These are phyloP conservation scores for Colletotrichum brevisporum DNA, from an alignment of 2,329 filamentous ascomycete species.

Conservation along the genomic window DNA sequence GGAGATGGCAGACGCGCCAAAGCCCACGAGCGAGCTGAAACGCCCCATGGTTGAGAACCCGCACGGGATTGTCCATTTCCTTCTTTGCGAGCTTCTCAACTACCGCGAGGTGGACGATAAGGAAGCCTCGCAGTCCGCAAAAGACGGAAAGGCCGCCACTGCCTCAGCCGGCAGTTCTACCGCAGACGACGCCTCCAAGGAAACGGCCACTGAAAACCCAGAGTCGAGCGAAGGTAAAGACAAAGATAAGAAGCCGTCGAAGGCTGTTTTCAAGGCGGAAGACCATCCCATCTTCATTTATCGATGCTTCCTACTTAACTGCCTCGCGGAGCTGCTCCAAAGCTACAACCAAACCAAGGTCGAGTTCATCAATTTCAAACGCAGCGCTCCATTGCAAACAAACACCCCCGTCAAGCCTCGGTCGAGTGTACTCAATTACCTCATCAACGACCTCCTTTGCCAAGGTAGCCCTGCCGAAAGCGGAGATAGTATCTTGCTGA, in stretches of 20 bases:
- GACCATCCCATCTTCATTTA: conserved; percentile 98
- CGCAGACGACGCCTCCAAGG: conserved; percentile 36
- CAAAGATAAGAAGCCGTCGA: conserved; percentile 75
- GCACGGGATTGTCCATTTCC: conserved; percentile 94
- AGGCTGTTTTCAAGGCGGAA: conserved; percentile 87
- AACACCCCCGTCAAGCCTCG: conserved; percentile 94
- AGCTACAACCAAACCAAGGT: conserved; percentile 97
- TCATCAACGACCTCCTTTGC: conserved; percentile 83
- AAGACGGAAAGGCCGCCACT: conserved; percentile 55
- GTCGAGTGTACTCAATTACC: conserved; percentile 92
- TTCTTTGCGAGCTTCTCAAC: conserved; percentile 91
- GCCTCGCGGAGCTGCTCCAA: conserved; percentile 88
- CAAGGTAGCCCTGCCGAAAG: conserved; percentile 74
- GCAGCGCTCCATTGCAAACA: conserved; percentile 86
- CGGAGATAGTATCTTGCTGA: conserved; percentile 80
- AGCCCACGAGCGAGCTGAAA: conserved; percentile 77
- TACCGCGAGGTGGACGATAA: conserved; percentile 95
- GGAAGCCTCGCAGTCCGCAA: conserved; percentile 64
- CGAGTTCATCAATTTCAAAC: conserved; percentile 99
- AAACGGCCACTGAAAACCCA: conserved; percentile 31
- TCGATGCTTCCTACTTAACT: conserved; percentile 93
- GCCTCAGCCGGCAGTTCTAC: conserved; percentile 46
- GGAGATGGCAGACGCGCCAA: conserved; percentile 75
- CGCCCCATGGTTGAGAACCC: conserved; percentile 90
- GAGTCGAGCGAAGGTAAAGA: conserved; percentile 44